Conservation (phyloP, 2,329 filamentous ascomycete species). For the Lizonia empirigonia region DNA sequence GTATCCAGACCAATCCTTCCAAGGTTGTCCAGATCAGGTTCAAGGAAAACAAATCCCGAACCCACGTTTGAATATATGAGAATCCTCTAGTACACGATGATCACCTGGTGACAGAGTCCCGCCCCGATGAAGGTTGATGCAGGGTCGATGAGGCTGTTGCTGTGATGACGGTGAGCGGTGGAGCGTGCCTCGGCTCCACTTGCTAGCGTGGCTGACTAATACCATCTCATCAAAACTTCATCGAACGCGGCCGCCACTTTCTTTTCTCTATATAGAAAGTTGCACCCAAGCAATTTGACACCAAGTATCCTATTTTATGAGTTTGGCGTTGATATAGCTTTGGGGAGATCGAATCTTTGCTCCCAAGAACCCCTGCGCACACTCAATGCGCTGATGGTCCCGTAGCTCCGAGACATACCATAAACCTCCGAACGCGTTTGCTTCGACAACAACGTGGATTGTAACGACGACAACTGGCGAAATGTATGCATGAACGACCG, state of each 20-base stretch:
- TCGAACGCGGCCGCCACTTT: constrained; percentile 18
- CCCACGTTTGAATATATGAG: too few species aligned
- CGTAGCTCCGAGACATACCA: constrained; percentile 45
- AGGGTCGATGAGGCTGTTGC: not conserved
- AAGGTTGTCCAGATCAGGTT: too few species aligned
- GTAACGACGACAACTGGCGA: constrained; percentile 25
- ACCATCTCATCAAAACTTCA: constrained; percentile 6
- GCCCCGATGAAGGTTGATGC: not conserved
- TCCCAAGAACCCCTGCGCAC: constrained; percentile 45
- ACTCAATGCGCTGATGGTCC: constrained; percentile 42
- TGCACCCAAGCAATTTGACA: constrained; percentile 63
- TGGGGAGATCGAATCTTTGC: constrained; percentile 56
- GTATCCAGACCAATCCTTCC: too few species aligned
- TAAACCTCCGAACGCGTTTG: not conserved
- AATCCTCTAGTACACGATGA: too few species aligned
- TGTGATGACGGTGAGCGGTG: not conserved
- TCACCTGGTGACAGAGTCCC: not conserved
- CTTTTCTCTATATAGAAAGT: constrained; percentile 45
- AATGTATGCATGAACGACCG: constrained; percentile 52
- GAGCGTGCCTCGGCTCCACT: constrained; percentile 1
- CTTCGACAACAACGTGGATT: constrained; percentile 8
- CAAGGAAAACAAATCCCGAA: too few species aligned
- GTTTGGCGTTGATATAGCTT: constrained; percentile 62
- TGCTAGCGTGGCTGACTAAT: constrained; percentile 12
- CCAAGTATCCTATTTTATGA: constrained; percentile 55